Evolutionary conservation across 2,329 filamentous ascomycete genomes (phyloP).

Genomic region (Xylariaceae sp.): DNA sequence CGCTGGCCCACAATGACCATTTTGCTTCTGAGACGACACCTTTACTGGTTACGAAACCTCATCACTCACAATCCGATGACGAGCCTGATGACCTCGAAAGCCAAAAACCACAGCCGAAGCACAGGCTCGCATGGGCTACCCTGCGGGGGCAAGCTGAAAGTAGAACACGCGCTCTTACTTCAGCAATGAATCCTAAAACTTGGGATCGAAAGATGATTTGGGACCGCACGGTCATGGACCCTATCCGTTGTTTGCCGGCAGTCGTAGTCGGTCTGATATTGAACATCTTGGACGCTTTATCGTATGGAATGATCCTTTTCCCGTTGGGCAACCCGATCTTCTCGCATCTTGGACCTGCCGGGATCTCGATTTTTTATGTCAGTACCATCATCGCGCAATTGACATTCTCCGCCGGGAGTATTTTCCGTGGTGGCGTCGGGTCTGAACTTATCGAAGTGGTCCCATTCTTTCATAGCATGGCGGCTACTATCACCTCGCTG

Average conservation of each 20-base stretch:
- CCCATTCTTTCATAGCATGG: constrained; percentile 99
- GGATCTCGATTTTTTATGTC: constrained; percentile 98
- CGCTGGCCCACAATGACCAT: not conserved
- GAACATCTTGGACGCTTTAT: constrained; percentile 90
- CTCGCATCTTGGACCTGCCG: constrained; percentile 79
- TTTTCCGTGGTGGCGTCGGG: constrained; percentile 86
- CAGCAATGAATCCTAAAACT: constrained; percentile 55
- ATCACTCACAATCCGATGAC: constrained; percentile 23
- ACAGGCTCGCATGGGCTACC: constrained; percentile 17
- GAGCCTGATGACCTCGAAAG: constrained; percentile 43
- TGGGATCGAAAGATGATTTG: constrained; percentile 69
- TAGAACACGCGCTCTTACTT: constrained; percentile 18
- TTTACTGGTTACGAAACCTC: constrained; percentile 35
- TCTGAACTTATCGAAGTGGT: constrained; percentile 99
- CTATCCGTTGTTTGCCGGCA: constrained; percentile 71
- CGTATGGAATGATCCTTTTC: constrained; percentile 96
- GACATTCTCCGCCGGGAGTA: constrained; percentile 80
- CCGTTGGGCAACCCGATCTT: constrained; percentile 86
- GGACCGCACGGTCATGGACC: constrained; percentile 59
- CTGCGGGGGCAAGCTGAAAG: constrained; percentile 18
- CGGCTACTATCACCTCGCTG: constrained; percentile 72
- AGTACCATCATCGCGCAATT: constrained; percentile 94
- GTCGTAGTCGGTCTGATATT: constrained; percentile 85
- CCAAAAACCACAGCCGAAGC: constrained; percentile 37
- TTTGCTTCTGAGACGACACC: constrained; percentile 41